Conservation (phyloP, 163 green algal genomes). For the Chlorella variabilis region DNA sequence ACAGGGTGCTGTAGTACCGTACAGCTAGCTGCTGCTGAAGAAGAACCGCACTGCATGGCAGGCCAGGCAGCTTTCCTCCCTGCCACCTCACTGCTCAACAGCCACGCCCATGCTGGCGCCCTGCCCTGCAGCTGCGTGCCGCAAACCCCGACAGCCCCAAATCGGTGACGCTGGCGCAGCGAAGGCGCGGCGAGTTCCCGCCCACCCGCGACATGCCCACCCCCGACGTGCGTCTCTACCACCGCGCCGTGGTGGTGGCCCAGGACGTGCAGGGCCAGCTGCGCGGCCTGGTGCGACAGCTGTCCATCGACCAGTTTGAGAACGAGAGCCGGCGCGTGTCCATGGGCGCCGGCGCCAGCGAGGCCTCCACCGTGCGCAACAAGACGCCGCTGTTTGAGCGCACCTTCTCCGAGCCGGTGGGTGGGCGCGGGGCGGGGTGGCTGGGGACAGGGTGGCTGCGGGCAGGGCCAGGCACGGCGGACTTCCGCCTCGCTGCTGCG, state of each 20-base stretch:
- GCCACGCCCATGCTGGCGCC: not conserved
- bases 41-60: not conserved
- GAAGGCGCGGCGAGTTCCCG: conserved; percentile 40
- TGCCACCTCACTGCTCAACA: no score
- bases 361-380: conserved; percentile 21
- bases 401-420: conserved; percentile 42
- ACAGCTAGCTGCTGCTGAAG: no score
- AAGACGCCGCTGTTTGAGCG: conserved; percentile 64
- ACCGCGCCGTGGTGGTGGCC: conserved; percentile 93
- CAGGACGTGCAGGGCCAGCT: conserved; percentile 75
- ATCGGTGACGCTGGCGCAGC: conserved; percentile 43
- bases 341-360: conserved; percentile 49
- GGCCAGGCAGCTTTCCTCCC: no score
- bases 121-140: not conserved
- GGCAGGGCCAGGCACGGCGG: no score
- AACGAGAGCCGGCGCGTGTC: conserved; percentile 92
- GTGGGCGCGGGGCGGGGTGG: not conserved
- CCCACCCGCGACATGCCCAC: conserved; percentile 67
- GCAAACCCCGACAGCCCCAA: conserved; percentile 22
- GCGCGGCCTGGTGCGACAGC: conserved; percentile 92
- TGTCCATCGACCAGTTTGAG: conserved; percentile 99
- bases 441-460: not conserved
- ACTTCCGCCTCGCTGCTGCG: no score
- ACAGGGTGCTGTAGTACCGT: no score
- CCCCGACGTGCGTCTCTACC: conserved; percentile 91